Evolutionary conservation across 306 rosid genomes (phyloP).

Genomic region (Arachis hypogaea): DNA sequence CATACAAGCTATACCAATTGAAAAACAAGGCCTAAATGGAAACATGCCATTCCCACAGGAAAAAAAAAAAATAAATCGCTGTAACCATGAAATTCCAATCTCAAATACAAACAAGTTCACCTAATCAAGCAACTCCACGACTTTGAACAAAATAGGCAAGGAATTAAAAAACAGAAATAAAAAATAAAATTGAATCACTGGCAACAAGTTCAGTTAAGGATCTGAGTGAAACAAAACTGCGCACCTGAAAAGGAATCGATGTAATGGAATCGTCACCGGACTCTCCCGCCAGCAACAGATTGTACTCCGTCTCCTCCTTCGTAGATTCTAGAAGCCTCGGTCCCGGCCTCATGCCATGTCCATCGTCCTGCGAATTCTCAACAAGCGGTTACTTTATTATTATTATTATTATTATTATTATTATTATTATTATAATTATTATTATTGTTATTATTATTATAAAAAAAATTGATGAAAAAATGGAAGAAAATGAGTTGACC

Average conservation of each 20-base stretch:
- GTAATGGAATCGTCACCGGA: conserved; percentile 70
- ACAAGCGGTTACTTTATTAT: neutral
- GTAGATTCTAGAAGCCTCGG: conserved; percentile 51
- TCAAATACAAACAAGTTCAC: conserved; percentile 26
- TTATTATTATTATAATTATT: too few relatives aligned
- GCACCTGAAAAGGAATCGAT: conserved; percentile 83
- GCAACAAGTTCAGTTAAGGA: neutral
- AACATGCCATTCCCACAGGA: neutral
- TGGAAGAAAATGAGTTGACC: neutral
- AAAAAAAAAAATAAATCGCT: neutral
- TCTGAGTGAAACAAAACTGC: conserved; percentile 6
- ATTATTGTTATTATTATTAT: too few relatives aligned
- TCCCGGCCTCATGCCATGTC: conserved; percentile 45
- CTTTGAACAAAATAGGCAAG: neutral
- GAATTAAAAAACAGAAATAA: neutral
- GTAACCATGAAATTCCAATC: conserved; percentile 9
- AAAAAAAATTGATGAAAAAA: neutral
- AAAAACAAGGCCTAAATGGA: neutral
- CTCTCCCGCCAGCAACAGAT: conserved; percentile 62
- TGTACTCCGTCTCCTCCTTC: conserved; percentile 36
- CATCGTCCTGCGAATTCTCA: conserved; percentile 52
- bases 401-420: too few relatives aligned
- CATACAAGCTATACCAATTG: conserved; percentile 20
- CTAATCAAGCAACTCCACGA: conserved; percentile 3
- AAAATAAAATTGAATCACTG: neutral